Evolutionary conservation across 2,329 filamentous ascomycete genomes (phyloP).

Genomic region (Rutstroemia sp.): DNA sequence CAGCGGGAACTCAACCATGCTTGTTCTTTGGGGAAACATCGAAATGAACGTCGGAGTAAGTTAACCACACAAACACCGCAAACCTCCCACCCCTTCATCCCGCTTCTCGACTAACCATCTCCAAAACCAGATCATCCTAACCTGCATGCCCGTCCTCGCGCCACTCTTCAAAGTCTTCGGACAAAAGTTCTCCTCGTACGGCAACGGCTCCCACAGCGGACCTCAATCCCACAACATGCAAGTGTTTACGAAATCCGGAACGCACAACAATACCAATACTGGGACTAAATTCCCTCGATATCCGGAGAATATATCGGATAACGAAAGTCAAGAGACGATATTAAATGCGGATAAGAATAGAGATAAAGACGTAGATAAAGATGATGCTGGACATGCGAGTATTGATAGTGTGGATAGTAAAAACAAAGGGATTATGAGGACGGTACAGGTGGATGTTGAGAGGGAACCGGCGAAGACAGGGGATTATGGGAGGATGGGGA

Average conservation of each 20-base stretch:
- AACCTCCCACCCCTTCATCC: background rate
- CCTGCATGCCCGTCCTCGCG: conserved; percentile 13
- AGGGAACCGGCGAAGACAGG: background rate
- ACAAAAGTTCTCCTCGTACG: background rate
- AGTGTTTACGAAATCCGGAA: background rate
- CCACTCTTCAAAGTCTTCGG: conserved; percentile 10
- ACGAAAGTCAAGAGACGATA: conserved; percentile 5
- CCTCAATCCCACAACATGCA: conserved; percentile 1
- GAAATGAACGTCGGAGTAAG: conserved; percentile 4
- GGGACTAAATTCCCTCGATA: background rate
- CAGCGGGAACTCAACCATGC: background rate
- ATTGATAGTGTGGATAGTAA: background rate
- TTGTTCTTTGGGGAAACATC: conserved; percentile 4
- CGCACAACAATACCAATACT: background rate
- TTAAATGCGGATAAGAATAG: background rate
- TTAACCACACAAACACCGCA: no score
- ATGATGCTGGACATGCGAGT: background rate
- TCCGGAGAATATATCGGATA: background rate
- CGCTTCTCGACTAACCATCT: background rate
- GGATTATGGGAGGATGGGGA: background rate
- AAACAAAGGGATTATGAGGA: background rate
- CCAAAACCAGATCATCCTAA: conserved; percentile 12
- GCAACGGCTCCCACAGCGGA: background rate
- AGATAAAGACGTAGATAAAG: background rate
- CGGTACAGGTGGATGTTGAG: background rate